A percentile compares a stretch with the other conserved stretches of the same genome.
Evolutionary conservation across 2,329 filamentous ascomycete species (phyloP).

Genomic region (Hymenoscyphus scutula): DNA sequence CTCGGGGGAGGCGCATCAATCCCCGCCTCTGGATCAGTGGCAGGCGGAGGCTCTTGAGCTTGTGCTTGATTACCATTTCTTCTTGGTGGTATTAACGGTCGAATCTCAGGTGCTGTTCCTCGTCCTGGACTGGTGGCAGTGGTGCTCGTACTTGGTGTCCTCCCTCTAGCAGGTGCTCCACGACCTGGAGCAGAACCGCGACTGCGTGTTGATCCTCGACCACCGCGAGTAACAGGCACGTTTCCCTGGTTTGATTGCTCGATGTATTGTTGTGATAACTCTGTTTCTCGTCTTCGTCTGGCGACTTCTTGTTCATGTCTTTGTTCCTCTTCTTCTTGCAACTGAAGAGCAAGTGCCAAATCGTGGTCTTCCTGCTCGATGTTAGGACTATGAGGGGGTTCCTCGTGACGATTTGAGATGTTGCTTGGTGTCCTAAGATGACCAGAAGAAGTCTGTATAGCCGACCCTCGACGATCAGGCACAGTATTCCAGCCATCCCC

Average conservation of each 20-base stretch:
- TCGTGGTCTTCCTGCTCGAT: slow-evolving; percentile 77
- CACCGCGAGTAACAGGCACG: slow-evolving; percentile 31
- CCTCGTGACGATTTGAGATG: slow-evolving; percentile 14
- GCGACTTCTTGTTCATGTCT: slow-evolving; percentile 62
- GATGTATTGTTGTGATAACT: slow-evolving; percentile 68
- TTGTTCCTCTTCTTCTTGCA: slow-evolving; percentile 92
- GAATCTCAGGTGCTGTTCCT: slow-evolving; percentile 32
- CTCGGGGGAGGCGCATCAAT: slow-evolving; percentile 59
- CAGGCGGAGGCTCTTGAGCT: background rate
- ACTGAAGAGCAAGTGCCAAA: slow-evolving; percentile 81
- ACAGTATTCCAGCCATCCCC: slow-evolving; percentile 28
- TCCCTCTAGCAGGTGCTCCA: background rate
- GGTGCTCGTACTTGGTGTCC: background rate
- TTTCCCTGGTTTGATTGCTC: slow-evolving; percentile 56
- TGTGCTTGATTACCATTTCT: slow-evolving; percentile 34
- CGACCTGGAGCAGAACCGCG: background rate
- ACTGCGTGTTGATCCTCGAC: slow-evolving; percentile 20
- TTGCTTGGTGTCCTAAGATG: slow-evolving; percentile 10
- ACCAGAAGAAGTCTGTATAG: slow-evolving; percentile 12
- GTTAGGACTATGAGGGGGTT: slow-evolving; percentile 25
- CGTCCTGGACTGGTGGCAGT: slow-evolving; percentile 3
- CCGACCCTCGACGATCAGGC: slow-evolving; percentile 7
- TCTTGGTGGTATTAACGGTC: slow-evolving; percentile 45
- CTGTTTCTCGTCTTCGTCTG: slow-evolving; percentile 62
- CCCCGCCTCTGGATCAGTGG: slow-evolving; percentile 36